Percentiles rank a stretch among this genome's conserved stretches.
phyloP scores from a whole-genome alignment of 2,329 filamentous ascomycete genomes.

The Boeremia lycopersici region DNA sequence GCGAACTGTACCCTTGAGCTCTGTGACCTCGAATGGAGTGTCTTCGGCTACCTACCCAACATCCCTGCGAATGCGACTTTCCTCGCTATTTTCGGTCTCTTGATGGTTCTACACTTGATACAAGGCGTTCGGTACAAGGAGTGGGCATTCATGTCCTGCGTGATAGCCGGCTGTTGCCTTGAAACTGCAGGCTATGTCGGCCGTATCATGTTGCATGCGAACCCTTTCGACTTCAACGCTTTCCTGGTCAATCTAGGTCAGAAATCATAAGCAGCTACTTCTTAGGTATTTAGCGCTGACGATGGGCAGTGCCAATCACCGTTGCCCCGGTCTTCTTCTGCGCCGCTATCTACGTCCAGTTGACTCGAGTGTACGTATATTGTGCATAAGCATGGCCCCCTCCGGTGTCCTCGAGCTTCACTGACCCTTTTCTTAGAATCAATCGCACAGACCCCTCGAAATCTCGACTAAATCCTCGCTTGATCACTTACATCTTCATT shows the following conservation, averaged over 20 bases:
- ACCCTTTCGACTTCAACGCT: slow-evolving; percentile 21
- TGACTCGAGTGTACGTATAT: slow-evolving; percentile 13
- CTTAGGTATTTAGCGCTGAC: neutral
- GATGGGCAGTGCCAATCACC: slow-evolving; percentile 17
- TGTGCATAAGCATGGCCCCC: no score
- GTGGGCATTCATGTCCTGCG: slow-evolving; percentile 3
- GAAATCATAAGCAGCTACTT: neutral
- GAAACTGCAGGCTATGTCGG: slow-evolving; percentile 17
- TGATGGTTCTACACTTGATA: slow-evolving; percentile 1
- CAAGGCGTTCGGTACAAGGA: slow-evolving; percentile 12
- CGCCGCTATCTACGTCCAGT: slow-evolving; percentile 17
- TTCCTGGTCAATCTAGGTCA: slow-evolving; percentile 16
- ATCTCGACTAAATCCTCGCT: slow-evolving; percentile 10
- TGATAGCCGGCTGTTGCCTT: slow-evolving; percentile 11
- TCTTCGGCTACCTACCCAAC: slow-evolving; percentile 15
- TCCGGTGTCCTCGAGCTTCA: no score
- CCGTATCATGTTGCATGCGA: slow-evolving; percentile 13
- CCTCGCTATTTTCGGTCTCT: slow-evolving; percentile 9
- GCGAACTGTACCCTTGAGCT: slow-evolving; percentile 19
- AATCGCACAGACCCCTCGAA: neutral
- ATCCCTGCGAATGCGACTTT: slow-evolving; percentile 6
- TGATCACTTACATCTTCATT: slow-evolving; percentile 15
- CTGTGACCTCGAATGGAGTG: slow-evolving; percentile 8
- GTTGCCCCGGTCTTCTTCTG: slow-evolving; percentile 20
- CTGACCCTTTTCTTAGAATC: neutral